These are phyloP conservation scores for Sequoia sempervirens DNA, from an alignment of 75 land plant species.

Conservation along the genomic window DNA sequence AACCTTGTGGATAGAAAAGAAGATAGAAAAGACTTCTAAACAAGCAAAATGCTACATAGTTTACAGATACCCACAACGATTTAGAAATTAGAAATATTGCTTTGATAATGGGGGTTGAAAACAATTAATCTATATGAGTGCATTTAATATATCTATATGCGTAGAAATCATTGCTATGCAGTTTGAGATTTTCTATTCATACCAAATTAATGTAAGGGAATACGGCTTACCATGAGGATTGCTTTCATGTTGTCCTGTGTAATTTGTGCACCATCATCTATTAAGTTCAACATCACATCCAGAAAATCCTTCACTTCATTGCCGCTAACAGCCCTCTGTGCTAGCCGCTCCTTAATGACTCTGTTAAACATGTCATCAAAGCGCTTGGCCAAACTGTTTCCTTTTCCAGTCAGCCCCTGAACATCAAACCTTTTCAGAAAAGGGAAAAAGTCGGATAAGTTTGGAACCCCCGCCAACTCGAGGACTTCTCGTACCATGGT, in stretches of 20 bases:
- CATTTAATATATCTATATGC: too few species aligned
- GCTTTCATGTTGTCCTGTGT: neutral
- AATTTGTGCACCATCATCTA: neutral
- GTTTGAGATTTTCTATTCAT: neutral
- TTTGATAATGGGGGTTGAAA: too few species aligned
- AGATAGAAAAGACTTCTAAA: too few species aligned
- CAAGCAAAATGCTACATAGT: too few species aligned
- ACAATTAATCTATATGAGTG: too few species aligned
- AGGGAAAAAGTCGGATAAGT: neutral
- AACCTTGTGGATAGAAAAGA: too few species aligned
- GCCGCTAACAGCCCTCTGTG: neutral
- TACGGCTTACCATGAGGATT: neutral
- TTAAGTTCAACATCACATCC: neutral
- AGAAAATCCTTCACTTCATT: conserved; percentile 5
- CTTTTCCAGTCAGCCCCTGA: neutral
- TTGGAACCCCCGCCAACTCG: neutral
- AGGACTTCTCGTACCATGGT: neutral
- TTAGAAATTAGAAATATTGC: too few species aligned
- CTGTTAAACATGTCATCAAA: conserved; percentile 1
- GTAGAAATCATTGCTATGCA: too few species aligned
- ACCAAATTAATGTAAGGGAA: neutral
- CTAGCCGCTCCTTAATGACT: neutral
- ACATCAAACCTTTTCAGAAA: neutral
- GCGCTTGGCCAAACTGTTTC: neutral
- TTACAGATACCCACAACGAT: too few species aligned